Evolutionary conservation across 2,329 filamentous ascomycete species (phyloP), one percentile per base, ranked within the genome.

Genomic region (Exophiala spinifera): DNA sequence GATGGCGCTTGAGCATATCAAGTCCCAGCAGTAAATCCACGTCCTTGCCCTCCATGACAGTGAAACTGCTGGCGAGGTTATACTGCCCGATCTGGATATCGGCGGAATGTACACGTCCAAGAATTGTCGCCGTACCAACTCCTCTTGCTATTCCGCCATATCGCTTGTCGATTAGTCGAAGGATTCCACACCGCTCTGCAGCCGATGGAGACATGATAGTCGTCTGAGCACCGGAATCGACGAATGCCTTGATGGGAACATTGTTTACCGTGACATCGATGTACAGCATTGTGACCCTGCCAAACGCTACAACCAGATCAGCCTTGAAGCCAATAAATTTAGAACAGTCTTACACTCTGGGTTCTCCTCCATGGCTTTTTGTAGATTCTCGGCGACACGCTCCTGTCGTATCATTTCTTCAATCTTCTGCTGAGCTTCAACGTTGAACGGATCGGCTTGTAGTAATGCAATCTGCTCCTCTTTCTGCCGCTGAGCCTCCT

Each of bases 141-240:
- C 94, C 94, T 56, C 88, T 87, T 40, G 94, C 94, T 50, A 97
- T 87, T 60, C 94, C 94, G 3, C 90, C 87, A 68, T 94, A 99
- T 42, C 94, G 86, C 64, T 84, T 88, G 73, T 99, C 94, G 52
- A 99, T 89, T 13, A 99, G 82, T 46, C 92, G 87, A 88, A 96
- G 96, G 71, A 99, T 97, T 64, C 90, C 90, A 68, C 94, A 99
- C 7, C 85, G 81, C 68, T 95, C 89, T 21, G 94, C 94, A 67
- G 91, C 96, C 20, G 85, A 80, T 4, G 94, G 94, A 4, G 92
- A 97, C 94, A 99, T 99, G 76, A 99, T 96, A 48, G 94, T 99
- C 21, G 92, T 91, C 74, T 99, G 94, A 20, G 94, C 94, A 57
- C 94, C 94, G 1, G 94, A 97, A 71, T 99, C 94, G 56, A 99